Evolutionary conservation across 129 eudicot genomes (phyloP).

Genomic region (Pulicaria dysenterica): DNA sequence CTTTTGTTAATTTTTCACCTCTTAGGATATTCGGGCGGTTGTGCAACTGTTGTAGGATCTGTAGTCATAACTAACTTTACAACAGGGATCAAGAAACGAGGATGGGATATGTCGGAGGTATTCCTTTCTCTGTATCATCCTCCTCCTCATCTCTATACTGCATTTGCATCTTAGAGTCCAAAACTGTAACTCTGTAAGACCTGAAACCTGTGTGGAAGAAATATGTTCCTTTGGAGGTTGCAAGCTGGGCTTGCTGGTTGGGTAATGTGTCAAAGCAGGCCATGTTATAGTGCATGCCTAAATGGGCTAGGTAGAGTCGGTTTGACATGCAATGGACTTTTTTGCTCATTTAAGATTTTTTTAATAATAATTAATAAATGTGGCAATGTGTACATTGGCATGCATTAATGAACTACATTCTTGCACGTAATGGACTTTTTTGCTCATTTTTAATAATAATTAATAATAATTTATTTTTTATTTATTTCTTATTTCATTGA

Average conservation of each 20-base stretch:
- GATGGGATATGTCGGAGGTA: conserved; percentile 92
- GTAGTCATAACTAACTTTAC: conserved; percentile 73
- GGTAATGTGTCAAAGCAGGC: neutral
- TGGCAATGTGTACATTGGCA: too few species aligned
- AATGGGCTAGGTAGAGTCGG: neutral
- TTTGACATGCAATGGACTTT: neutral
- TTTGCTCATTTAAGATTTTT: neutral
- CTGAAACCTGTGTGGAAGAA: neutral
- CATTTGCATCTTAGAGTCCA: neutral
- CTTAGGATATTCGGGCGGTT: conserved; percentile 87
- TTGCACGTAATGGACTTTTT: too few species aligned
- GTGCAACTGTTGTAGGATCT: conserved; percentile 85
- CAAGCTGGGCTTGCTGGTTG: neutral
- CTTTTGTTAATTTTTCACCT: neutral
- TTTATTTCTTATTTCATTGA: too few species aligned
- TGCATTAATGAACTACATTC: neutral
- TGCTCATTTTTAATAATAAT: too few species aligned
- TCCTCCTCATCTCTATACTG: conserved; percentile 6
- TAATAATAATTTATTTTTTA: too few species aligned
- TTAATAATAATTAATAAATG: neutral
- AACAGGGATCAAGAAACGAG: conserved; percentile 70
- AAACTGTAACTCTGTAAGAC: neutral
- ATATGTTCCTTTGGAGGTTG: neutral
- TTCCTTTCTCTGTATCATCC: neutral
- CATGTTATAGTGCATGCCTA: neutral